Base-by-base conservation (phyloP, 2,329 filamentous ascomycete species). In the Aspergillus ochraceus region DNA sequence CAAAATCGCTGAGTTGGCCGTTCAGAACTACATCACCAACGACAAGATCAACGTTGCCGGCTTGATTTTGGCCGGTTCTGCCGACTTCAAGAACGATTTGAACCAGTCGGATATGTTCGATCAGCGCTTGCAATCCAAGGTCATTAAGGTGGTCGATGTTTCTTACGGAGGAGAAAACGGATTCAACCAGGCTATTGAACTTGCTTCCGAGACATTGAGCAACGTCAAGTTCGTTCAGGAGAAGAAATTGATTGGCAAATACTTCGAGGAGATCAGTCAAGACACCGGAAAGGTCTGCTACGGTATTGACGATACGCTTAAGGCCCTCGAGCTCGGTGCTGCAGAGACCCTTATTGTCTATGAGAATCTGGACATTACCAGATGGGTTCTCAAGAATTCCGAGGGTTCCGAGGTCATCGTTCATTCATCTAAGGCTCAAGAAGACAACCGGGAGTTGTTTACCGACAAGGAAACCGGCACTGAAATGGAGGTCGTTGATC, bases 181-280 rank as follows among this genome's bases (percentile, higher is more conserved):
- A 51, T 99, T 99, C 86, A 99, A 99, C 83, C 96, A 99, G 82
- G 95, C 95, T 61, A 99, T 99, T 66, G 95, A 99, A 76, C 80
- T 99, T 71, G 90, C 95, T 26, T 87, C 92, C 8, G 96, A 99
- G 83, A 99, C 95, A 8, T 86, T 99, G 52, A 91, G 93, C 79
- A 99, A 98, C 76, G 95, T 99, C 86, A 99, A 99, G 82, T 99
- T 99, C 78, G 97, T 99, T 77, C 95, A 99, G 80, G 95, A 99
- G 86, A 99, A 99, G 90, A 99, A 97, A 83, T 88, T 99, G 64
- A 99, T 99, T 74, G 94, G 94, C 77, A 92, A 91, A 76, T 99
- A 99, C 84, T 99, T 99, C 72, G 93, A 99, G 77, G 94, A 99
- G 80, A 98, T 99, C 73, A 97, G 92, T 77, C 92, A 97, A 79